phyloP scores from a whole-genome alignment of 306 rosid species.

The Dalbergia cochinchinensis region DNA sequence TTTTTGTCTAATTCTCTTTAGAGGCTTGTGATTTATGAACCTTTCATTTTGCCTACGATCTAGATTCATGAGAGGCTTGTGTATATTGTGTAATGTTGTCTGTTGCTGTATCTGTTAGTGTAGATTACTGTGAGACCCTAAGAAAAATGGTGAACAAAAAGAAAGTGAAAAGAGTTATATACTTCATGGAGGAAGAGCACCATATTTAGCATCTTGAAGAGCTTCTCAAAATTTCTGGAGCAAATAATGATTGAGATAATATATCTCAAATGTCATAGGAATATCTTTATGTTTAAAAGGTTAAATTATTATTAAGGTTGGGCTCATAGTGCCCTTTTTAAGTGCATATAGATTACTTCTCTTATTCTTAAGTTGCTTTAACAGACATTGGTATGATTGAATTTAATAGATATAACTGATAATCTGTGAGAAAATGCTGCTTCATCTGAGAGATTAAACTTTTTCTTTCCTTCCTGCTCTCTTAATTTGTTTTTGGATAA shows the following conservation, averaged over 20 bases:
- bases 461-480: slow-evolving; percentile 26
- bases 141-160: neutral
- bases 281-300: neutral
- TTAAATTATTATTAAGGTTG: slow-evolving; percentile 12
- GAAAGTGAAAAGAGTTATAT: slow-evolving; percentile 29
- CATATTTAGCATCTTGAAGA: neutral
- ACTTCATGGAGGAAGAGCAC: neutral
- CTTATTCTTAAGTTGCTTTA: slow-evolving; percentile 2
- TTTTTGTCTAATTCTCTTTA: neutral
- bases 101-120: no score
- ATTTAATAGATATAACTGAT: slow-evolving; percentile 36
- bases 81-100: neutral
- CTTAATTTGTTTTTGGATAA: neutral
- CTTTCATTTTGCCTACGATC: slow-evolving; percentile 25
- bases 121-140: no score
- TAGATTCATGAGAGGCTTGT: slow-evolving; percentile 24
- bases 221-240: slow-evolving; percentile 21
- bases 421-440: slow-evolving; percentile 22
- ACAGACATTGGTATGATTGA: slow-evolving; percentile 23
- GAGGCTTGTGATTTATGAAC: neutral
- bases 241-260: neutral
- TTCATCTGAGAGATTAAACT: slow-evolving; percentile 11
- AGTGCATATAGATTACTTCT: slow-evolving; percentile 16
- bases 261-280: no score
- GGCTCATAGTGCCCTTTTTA: neutral